Evolutionary conservation across 306 rosid genomes (phyloP).

Genomic region (Hippophae tibetana): DNA sequence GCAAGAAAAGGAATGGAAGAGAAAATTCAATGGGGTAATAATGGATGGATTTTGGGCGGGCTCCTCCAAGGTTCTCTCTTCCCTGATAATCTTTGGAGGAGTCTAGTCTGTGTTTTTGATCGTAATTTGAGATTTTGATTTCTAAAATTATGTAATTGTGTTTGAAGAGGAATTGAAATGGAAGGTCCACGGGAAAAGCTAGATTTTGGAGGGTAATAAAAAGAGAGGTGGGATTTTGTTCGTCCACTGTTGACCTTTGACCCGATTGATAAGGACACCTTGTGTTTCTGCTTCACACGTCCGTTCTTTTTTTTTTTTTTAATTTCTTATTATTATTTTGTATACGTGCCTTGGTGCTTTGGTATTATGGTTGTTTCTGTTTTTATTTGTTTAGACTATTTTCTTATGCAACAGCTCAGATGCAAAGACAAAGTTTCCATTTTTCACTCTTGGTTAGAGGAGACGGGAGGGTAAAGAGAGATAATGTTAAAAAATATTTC

Average conservation of each 20-base stretch:
- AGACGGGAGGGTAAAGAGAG: not conserved
- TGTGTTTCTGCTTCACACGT: constrained; percentile 21
- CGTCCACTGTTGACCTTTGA: constrained; percentile 15
- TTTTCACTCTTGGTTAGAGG: not conserved
- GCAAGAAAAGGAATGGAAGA: constrained; percentile 1
- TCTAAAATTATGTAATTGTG: constrained; percentile 1
- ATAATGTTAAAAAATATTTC: not conserved
- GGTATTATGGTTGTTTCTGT: no score
- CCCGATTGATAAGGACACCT: not conserved
- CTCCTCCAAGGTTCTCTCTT: not conserved
- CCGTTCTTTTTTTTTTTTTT: not conserved
- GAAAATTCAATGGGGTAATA: not conserved
- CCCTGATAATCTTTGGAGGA: not conserved
- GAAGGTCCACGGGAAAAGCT: no score
- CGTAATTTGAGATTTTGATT: not conserved
- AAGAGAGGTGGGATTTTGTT: constrained; percentile 6
- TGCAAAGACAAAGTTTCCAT: not conserved
- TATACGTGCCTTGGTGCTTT: no score
- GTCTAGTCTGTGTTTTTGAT: not conserved
- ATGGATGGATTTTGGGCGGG: not conserved
- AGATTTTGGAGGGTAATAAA: not conserved
- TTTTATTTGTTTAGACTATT: no score
- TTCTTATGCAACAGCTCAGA: not conserved
- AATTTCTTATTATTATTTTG: no score
- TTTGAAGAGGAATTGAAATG: not conserved